These are phyloP conservation scores for Pezicula radicicola DNA, from an alignment of 2,329 filamentous ascomycete species.

Conservation along the genomic window DNA sequence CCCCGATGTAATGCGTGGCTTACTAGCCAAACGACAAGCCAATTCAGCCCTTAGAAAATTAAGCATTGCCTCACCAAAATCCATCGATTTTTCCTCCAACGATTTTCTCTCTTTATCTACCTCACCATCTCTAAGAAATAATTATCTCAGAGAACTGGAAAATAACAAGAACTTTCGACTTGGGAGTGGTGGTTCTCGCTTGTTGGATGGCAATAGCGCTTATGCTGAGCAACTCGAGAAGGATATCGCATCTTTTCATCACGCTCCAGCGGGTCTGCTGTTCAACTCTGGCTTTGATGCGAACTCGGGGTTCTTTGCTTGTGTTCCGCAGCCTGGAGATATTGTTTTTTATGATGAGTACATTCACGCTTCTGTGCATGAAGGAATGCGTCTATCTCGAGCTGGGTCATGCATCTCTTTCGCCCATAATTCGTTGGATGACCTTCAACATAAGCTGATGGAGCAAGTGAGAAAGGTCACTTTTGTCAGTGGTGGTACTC, in stretches of 20 bases:
- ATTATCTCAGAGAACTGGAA: slow-evolving; percentile 49
- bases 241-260: slow-evolving; percentile 45
- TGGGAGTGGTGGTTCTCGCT: slow-evolving; percentile 51
- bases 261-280: slow-evolving; percentile 41
- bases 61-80: slow-evolving; percentile 60
- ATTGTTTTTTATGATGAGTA: slow-evolving; percentile 70
- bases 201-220: slow-evolving; percentile 48
- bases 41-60: slow-evolving; percentile 37
- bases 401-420: slow-evolving; percentile 49
- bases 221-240: slow-evolving; percentile 43
- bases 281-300: slow-evolving; percentile 64
- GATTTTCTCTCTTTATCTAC: slow-evolving; percentile 74
- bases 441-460: slow-evolving; percentile 26
- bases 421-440: slow-evolving; percentile 49
- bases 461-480: slow-evolving; percentile 1
- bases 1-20: background rate
- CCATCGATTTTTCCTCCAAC: slow-evolving; percentile 76
- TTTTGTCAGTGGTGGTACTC: slow-evolving; percentile 18
- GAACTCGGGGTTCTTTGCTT: slow-evolving; percentile 61
- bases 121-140: slow-evolving; percentile 50
- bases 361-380: slow-evolving; percentile 75
- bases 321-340: slow-evolving; percentile 57
- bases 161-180: slow-evolving; percentile 23
- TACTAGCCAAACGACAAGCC: slow-evolving; percentile 12
- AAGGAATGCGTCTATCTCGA: slow-evolving; percentile 68